A percentile compares a stretch with the other conserved stretches of the same genome.
Evolutionary conservation across 306 rosid genomes (phyloP).

Genomic region (Dryas alaskensis): DNA sequence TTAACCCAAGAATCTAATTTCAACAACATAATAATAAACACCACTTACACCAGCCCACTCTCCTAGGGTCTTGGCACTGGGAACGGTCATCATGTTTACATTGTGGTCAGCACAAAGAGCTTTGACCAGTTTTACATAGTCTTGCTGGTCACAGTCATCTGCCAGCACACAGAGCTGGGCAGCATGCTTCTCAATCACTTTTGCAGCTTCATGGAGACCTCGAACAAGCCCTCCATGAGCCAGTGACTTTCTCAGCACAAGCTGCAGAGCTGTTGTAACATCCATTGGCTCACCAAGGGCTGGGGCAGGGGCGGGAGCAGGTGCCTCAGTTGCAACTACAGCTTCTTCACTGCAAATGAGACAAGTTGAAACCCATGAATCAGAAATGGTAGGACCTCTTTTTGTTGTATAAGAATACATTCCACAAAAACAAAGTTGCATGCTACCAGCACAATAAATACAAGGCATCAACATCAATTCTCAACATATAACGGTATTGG

Average conservation of each 20-base stretch:
- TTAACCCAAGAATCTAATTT: neutral
- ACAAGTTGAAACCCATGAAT: neutral
- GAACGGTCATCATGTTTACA: constrained; percentile 66
- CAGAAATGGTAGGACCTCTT: neutral
- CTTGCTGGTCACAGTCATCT: constrained; percentile 84
- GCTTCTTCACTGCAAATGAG: constrained; percentile 41
- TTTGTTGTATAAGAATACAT: neutral
- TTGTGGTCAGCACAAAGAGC: constrained; percentile 84
- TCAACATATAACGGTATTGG: neutral
- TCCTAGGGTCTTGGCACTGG: constrained; percentile 85
- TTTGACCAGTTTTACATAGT: constrained; percentile 79
- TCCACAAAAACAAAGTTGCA: neutral
- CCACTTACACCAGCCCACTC: constrained; percentile 95
- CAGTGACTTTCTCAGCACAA: constrained; percentile 73
- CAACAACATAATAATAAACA: neutral
- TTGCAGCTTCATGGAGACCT: constrained; percentile 80
- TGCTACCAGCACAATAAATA: neutral
- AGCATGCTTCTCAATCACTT: constrained; percentile 74
- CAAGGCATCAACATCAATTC: neutral
- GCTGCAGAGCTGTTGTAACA: constrained; percentile 58
- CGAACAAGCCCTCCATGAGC: constrained; percentile 85
- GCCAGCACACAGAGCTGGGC: constrained; percentile 86
- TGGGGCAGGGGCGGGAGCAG: constrained; percentile 15
- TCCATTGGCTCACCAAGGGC: constrained; percentile 55
- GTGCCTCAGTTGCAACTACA: constrained; percentile 33